Evolutionary conservation across 768 basidiomycete species (phyloP).

Genomic region (Hericium rajendrae): DNA sequence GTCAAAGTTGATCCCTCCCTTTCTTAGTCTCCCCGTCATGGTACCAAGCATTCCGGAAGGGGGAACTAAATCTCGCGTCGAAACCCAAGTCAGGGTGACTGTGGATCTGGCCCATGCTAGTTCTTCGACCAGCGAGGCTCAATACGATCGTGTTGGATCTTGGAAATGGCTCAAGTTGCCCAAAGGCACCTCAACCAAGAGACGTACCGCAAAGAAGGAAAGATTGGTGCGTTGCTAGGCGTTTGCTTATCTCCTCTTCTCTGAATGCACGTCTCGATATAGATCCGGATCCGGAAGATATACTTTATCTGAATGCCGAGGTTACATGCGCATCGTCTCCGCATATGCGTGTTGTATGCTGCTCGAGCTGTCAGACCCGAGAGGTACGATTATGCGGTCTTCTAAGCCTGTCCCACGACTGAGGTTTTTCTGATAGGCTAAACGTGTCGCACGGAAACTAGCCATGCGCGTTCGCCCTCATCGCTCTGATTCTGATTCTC

Average conservation of each 20-base stretch:
- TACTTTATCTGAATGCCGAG: slow-evolving; percentile 59
- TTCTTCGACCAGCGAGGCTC: slow-evolving; percentile 48
- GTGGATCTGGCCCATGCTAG: slow-evolving; percentile 69
- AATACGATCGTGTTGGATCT: slow-evolving; percentile 75
- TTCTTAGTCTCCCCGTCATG: slow-evolving; percentile 62
- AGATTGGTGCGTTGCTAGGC: slow-evolving; percentile 46
- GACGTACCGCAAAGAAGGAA: slow-evolving; percentile 76
- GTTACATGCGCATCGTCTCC: slow-evolving; percentile 80
- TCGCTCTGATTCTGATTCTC: slow-evolving; percentile 65
- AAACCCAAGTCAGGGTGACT: slow-evolving; percentile 84
- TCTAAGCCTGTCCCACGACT: slow-evolving; percentile 5
- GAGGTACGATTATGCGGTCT: slow-evolving; percentile 42
- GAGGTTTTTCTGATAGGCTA: slow-evolving; percentile 45
- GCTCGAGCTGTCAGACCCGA: slow-evolving; percentile 80
- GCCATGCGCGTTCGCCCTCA: slow-evolving; percentile 75
- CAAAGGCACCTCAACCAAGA: slow-evolving; percentile 75
- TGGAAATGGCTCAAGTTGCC: slow-evolving; percentile 87
- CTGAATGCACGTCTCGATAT: neutral
- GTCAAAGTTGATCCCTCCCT: neutral
- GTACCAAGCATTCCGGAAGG: slow-evolving; percentile 74
- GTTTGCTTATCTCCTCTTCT: slow-evolving; percentile 14
- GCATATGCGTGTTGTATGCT: slow-evolving; percentile 66
- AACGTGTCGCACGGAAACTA: slow-evolving; percentile 82
- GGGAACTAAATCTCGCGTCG: slow-evolving; percentile 89
- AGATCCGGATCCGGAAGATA: slow-evolving; percentile 64